phyloP scores from a whole-genome alignment of 2,329 filamentous ascomycete species.

The Aurifilum marmelostoma region DNA sequence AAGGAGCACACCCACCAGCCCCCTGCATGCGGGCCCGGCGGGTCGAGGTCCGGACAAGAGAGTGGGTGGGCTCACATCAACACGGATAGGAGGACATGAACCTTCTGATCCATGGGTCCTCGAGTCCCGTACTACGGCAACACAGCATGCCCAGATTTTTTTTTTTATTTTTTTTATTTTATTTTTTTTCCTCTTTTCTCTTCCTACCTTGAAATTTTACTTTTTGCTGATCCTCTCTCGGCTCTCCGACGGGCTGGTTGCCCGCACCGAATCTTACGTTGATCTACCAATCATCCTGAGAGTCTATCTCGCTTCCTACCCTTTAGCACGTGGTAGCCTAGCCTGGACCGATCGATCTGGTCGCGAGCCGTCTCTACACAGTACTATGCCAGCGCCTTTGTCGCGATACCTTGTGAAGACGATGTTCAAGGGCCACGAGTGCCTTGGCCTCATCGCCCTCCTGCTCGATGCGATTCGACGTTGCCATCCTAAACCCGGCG shows the following conservation, averaged over 20 bases:
- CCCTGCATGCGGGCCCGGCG: slow-evolving; percentile 1
- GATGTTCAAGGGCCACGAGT: background rate
- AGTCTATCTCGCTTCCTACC: background rate
- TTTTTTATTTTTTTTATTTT: background rate
- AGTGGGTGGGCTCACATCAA: background rate
- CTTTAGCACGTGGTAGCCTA: background rate
- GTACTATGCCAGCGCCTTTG: background rate
- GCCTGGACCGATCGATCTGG: background rate
- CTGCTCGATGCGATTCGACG: background rate
- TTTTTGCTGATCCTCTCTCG: background rate
- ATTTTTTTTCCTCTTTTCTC: background rate
- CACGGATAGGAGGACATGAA: background rate
- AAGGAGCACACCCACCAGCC: background rate
- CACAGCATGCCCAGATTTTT: background rate
- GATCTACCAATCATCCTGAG: background rate
- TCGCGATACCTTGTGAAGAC: background rate
- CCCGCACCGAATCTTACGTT: background rate
- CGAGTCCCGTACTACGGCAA: background rate
- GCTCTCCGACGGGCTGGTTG: background rate
- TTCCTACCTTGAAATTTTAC: background rate
- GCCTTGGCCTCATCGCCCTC: background rate
- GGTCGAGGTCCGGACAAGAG: background rate
- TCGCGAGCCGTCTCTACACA: background rate
- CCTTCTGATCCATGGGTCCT: background rate
- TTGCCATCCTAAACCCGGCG: background rate